Conservation (phyloP, 768 basidiomycete species). For the Panus rudis region DNA sequence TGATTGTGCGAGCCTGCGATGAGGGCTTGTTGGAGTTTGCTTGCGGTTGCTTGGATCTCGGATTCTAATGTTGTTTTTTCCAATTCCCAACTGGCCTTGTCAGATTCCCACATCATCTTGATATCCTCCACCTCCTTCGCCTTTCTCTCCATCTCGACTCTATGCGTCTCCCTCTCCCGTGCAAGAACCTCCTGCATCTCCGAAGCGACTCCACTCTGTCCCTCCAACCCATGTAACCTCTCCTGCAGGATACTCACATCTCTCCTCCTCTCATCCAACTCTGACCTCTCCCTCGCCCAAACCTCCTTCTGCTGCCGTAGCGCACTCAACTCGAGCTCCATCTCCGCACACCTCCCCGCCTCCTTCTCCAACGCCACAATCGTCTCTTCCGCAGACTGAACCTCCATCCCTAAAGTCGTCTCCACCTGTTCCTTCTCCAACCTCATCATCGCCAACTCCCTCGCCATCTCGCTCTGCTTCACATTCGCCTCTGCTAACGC, state of each 20-base stretch:
- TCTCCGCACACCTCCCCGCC: slow-evolving; percentile 42
- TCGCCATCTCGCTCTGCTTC: slow-evolving; percentile 53
- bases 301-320: slow-evolving; percentile 41
- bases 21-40: slow-evolving; percentile 33
- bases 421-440: slow-evolving; percentile 68
- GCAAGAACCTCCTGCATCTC: slow-evolving; percentile 34
- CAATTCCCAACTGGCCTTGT: slow-evolving; percentile 43
- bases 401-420: slow-evolving; percentile 55
- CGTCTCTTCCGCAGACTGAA: slow-evolving; percentile 61
- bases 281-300: slow-evolving; percentile 44
- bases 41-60: slow-evolving; percentile 41
- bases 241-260: slow-evolving; percentile 32
- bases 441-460: slow-evolving; percentile 54
- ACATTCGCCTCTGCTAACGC: slow-evolving; percentile 51
- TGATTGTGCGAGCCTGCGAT: slow-evolving; percentile 12
- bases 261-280: slow-evolving; percentile 30
- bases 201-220: slow-evolving; percentile 33
- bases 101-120: slow-evolving; percentile 33
- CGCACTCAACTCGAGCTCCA: slow-evolving; percentile 27
- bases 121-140: slow-evolving; percentile 35
- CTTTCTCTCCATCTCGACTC: slow-evolving; percentile 33
- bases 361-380: slow-evolving; percentile 52
- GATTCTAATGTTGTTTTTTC: slow-evolving; percentile 44
- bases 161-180: slow-evolving; percentile 27
- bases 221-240: slow-evolving; percentile 38